Evolutionary conservation across 768 basidiomycete species (phyloP), one percentile per base, ranked within the genome.

Genomic region (Lyophyllum atratum): DNA sequence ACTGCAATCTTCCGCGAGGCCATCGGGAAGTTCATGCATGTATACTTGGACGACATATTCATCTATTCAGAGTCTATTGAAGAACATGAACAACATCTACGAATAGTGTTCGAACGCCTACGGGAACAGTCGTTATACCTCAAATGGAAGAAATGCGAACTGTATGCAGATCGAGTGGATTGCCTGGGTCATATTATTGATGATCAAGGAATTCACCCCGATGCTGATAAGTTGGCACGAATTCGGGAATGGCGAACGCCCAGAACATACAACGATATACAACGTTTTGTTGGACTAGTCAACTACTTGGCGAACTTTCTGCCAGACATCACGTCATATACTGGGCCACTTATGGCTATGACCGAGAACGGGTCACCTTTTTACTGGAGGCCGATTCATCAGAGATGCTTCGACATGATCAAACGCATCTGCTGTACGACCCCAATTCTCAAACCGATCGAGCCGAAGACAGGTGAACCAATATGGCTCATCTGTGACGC

Each of bases 31-130:
- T 59, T 58, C 25, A 21, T 63, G 7, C 44, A 62, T 14, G 48
- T 58, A 0, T 60, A 58, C 44, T 45, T 66, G 14, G 62, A 66
- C 28, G 55, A 65, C 28, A 46, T 63, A 1, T 49, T 62, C 15
- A 56, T 65, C 25, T 61, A 66, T 4, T 54, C 70, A 1, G 50
- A 69, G 9, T 39, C 37, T 7, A 39, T 39, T 15, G 26, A 44
- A 31, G 29, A 31, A 31, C 29, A 31, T 31, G 29, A 31, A 31
- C 29, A 31, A 31, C 42, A 53, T 24, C 19, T 44, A 26, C 11
- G 28, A n/a, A 21, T 21, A 14, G 51, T 29, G 9, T 46, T 44
- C 17, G 43, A 33, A 29, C 11, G 42, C 11, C 29, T 45, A 5
- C 4, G 19, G 12, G 24, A 31, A 31, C 29, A 31, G 29, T 31